Percentiles rank a stretch among this genome's conserved stretches.
Conservation (phyloP, 2,329 filamentous ascomycete species). For the Penicillium sp. region DNA sequence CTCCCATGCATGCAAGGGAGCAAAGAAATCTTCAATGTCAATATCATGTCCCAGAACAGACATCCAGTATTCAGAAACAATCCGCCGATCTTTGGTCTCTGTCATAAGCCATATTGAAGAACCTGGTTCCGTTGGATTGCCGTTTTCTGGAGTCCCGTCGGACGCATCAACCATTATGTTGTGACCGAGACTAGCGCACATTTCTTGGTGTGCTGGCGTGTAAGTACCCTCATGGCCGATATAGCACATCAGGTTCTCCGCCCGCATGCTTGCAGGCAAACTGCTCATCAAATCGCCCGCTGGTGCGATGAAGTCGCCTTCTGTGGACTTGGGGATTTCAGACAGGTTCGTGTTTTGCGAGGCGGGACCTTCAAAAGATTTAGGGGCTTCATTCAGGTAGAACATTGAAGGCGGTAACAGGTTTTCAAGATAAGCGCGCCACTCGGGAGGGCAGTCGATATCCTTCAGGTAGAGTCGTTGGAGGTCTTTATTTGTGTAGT, state of each 20-base stretch:
- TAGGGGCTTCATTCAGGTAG: slow-evolving; percentile 81
- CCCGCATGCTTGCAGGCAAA: slow-evolving; percentile 79
- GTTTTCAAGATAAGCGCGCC: slow-evolving; percentile 75
- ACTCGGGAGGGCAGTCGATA: slow-evolving; percentile 87
- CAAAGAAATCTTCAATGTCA: slow-evolving; percentile 95
- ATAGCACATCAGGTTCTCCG: slow-evolving; percentile 97
- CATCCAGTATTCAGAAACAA: slow-evolving; percentile 90
- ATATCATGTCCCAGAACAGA: slow-evolving; percentile 94
- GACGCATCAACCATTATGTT: slow-evolving; percentile 99
- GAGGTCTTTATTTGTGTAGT: slow-evolving; percentile 73
- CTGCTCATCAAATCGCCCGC: slow-evolving; percentile 95
- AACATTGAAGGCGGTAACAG: slow-evolving; percentile 79
- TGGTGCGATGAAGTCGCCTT: slow-evolving; percentile 61
- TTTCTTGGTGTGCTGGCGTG: slow-evolving; percentile 91
- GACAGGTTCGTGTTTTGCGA: slow-evolving; percentile 46
- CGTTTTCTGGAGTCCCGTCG: slow-evolving; percentile 58
- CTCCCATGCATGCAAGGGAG: slow-evolving; percentile 92
- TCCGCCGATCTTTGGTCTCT: slow-evolving; percentile 83
- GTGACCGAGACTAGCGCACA: slow-evolving; percentile 94
- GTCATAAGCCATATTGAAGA: slow-evolving; percentile 99
- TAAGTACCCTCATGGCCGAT: slow-evolving; percentile 97
- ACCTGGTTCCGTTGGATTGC: slow-evolving; percentile 70
- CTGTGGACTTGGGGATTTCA: slow-evolving; percentile 44
- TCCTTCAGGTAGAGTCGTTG: slow-evolving; percentile 95
- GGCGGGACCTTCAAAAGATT: slow-evolving; percentile 55